A percentile compares a stretch with the other conserved stretches of the same genome.
Conservation (phyloP, 768 basidiomycete species). For the Hypholoma sublateritium region DNA sequence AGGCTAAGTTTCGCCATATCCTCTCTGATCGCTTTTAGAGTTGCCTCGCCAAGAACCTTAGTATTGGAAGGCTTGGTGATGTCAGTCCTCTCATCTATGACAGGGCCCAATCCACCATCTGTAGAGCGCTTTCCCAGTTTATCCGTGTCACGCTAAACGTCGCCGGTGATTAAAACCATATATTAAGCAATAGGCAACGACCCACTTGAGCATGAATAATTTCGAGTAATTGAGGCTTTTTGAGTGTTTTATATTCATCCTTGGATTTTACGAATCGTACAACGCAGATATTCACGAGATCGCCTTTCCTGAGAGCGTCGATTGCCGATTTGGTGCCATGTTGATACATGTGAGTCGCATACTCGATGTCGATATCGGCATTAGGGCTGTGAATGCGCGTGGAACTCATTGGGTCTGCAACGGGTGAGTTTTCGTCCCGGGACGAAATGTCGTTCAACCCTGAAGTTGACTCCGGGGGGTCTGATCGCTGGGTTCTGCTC, state of each 20-base stretch:
- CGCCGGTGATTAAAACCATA: not conserved
- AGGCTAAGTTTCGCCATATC: constrained; percentile 20
- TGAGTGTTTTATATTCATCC: not conserved
- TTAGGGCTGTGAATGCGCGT: not conserved
- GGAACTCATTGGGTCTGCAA: too few relatives aligned
- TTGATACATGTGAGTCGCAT: not conserved
- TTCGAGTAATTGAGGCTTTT: not conserved
- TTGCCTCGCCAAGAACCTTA: constrained; percentile 12
- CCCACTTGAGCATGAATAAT: not conserved
- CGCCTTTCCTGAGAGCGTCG: not conserved
- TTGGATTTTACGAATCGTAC: not conserved
- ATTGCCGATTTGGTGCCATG: not conserved
- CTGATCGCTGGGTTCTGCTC: too few relatives aligned
- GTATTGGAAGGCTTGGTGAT: not conserved
- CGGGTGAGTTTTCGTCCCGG: too few relatives aligned
- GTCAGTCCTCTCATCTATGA: not conserved
- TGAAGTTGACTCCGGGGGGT: too few relatives aligned
- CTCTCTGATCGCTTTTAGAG: constrained; percentile 17
- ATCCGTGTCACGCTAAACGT: not conserved
- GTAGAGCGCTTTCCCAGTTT: not conserved
- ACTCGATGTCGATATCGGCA: not conserved
- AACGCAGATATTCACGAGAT: not conserved
- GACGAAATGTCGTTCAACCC: too few relatives aligned
- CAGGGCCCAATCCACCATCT: not conserved
- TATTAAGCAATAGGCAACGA: not conserved